Evolutionary conservation across 305 asterid species (phyloP).

Genomic region (Fraxinus velutina): DNA sequence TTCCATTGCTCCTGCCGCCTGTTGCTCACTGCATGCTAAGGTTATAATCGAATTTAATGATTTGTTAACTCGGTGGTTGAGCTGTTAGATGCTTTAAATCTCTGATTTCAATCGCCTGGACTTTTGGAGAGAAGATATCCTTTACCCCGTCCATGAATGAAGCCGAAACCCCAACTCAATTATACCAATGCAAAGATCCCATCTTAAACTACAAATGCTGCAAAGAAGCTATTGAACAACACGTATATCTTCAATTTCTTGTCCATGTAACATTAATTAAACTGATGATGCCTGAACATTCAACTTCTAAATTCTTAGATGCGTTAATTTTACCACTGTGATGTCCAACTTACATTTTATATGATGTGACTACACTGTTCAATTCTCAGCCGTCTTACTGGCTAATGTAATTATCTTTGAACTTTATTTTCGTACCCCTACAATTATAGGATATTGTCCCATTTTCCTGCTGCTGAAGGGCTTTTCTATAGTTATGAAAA

Average conservation of each 20-base stretch:
- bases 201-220: not conserved
- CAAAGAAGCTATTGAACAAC: not conserved
- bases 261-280: not conserved
- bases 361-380: not conserved
- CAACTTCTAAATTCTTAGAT: not conserved
- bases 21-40: not conserved
- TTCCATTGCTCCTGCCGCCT: not conserved
- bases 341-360: not conserved
- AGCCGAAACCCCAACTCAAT: not conserved
- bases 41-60: not conserved
- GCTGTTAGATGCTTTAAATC: not conserved
- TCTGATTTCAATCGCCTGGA: not conserved
- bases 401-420: not conserved
- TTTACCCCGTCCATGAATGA: not conserved
- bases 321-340: not conserved
- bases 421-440: not conserved
- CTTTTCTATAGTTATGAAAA: not conserved
- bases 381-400: not conserved
- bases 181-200: not conserved
- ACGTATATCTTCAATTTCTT: not conserved
- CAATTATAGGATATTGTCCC: not conserved
- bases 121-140: not conserved
- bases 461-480: not conserved
- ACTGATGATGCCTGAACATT: not conserved
- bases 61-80: not conserved